These are phyloP conservation scores for Reutealis trisperma DNA, from an alignment of 345 rosid genomes.

Conservation along the genomic window DNA sequence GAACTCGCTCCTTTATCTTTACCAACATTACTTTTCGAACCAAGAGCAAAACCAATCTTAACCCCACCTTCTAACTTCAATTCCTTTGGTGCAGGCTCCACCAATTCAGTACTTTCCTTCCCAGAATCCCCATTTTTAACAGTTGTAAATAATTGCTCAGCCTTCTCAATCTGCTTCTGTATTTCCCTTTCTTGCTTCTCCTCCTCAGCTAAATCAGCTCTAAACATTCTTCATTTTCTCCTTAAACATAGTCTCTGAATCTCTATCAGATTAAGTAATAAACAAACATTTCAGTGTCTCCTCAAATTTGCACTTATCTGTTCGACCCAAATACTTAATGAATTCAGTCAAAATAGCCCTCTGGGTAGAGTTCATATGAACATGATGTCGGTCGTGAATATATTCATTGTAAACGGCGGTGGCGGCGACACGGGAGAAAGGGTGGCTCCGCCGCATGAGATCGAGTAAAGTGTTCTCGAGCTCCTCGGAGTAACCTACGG, in stretches of 20 bases:
- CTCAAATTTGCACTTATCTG: slow-evolving; percentile 91
- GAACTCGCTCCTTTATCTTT: slow-evolving; percentile 56
- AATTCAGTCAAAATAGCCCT: slow-evolving; percentile 97
- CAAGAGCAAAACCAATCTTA: slow-evolving; percentile 79
- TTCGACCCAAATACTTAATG: slow-evolving; percentile 69
- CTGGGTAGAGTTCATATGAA: slow-evolving; percentile 88
- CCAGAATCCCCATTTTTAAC: slow-evolving; percentile 12
- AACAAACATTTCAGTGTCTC: slow-evolving; percentile 98
- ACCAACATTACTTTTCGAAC: slow-evolving; percentile 29
- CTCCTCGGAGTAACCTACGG: slow-evolving; percentile 87
- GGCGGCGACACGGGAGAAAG: slow-evolving; percentile 88
- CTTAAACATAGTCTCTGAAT: slow-evolving; percentile 77
- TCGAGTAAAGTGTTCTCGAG: slow-evolving; percentile 73
- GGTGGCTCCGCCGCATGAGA: slow-evolving; percentile 79
- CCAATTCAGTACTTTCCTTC: slow-evolving; percentile 15
- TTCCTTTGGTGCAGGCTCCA: slow-evolving; percentile 30
- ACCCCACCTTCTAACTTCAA: slow-evolving; percentile 55
- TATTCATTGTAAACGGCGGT: slow-evolving; percentile 96
- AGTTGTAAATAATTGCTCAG: slow-evolving; percentile 35
- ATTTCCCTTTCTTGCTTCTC: slow-evolving; percentile 92
- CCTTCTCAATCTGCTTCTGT: slow-evolving; percentile 78
- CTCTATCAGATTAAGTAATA: slow-evolving; percentile 83
- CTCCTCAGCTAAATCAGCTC: slow-evolving; percentile 79
- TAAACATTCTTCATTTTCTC: slow-evolving; percentile 78
- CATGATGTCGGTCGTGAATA: slow-evolving; percentile 80